phyloP scores from a whole-genome alignment of 192 early-diverging fungal genomes.

The Coemansia sp. region DNA sequence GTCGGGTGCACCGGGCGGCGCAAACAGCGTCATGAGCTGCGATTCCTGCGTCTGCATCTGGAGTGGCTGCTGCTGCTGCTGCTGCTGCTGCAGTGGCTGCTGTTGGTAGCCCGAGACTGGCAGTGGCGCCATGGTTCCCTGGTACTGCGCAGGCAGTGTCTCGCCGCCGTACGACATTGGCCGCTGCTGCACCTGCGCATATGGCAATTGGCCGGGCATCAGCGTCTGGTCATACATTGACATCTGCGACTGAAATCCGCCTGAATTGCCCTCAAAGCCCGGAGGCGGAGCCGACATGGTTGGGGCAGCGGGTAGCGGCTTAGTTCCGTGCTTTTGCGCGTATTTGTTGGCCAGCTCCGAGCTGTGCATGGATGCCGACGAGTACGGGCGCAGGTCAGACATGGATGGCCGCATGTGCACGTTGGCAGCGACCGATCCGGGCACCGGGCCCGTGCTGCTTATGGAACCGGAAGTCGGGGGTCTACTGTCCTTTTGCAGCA shows the following conservation, averaged over 20 bases:
- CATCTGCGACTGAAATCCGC: neutral
- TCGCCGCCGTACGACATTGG: slow-evolving; percentile 15
- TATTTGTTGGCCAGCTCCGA: slow-evolving; percentile 45
- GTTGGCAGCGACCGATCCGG: neutral
- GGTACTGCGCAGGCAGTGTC: slow-evolving; percentile 17
- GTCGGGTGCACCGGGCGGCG: slow-evolving; percentile 19
- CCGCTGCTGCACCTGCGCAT: slow-evolving; percentile 15
- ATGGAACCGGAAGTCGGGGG: neutral
- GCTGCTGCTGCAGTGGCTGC: slow-evolving; percentile 12
- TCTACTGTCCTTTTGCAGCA: slow-evolving; percentile 13
- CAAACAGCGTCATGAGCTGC: slow-evolving; percentile 36
- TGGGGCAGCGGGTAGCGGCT: slow-evolving; percentile 41
- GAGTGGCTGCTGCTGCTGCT: too few relatives aligned
- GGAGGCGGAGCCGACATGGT: neutral
- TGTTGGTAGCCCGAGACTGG: slow-evolving; percentile 2
- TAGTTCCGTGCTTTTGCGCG: slow-evolving; percentile 46
- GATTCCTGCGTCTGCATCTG: too few relatives aligned
- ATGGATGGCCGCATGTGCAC: slow-evolving; percentile 29
- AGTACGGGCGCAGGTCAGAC: slow-evolving; percentile 48
- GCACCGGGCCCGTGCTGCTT: neutral
- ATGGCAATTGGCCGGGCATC: slow-evolving; percentile 33
- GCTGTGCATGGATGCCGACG: slow-evolving; percentile 46
- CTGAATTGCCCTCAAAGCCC: neutral
- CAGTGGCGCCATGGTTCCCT: slow-evolving; percentile 2
- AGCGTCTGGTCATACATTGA: slow-evolving; percentile 34